Base-by-base conservation (phyloP, 352 stramenopile species). In the Globisporangium polare region DNA sequence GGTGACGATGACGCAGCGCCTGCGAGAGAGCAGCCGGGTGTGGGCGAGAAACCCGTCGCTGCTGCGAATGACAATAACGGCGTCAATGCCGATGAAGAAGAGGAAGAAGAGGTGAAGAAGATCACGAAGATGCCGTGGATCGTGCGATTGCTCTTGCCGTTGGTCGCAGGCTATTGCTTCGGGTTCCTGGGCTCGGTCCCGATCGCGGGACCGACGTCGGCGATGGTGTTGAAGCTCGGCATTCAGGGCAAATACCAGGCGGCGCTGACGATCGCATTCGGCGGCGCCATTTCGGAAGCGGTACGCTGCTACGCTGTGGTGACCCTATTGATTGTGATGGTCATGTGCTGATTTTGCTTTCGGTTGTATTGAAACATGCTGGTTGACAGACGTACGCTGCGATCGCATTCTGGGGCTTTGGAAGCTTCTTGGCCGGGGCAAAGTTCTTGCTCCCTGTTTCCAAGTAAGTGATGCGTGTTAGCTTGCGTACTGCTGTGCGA, bases 381-480 rank as follows among this genome's bases (percentile, higher is more conserved):
- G 18, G 20, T 17, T 18, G 20, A 2, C 54, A 94, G 87, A 94
- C 86, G 37, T 96, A 96, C 50, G 88, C 88, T 13, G 86, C 83
- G 1, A 89, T 96, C 39, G 88, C 88, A 46, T 96, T 95, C 51
- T 96, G 88, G 88, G 88, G 88, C 22, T 96, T 96, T 72, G 88
- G 88, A 2, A 95, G 86, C 65, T 95, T 96, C 55, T 67, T 96
- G 35, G 86, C 85, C 1, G 86, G 88, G 8, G 78, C 84, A 37
- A 92, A 92, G 60, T 94, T 89, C 61, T 59, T 96, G 17, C 47
- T 96, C 15, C 88, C 88, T 9, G 66, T 92, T 6, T 94, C 88
- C 57, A 95, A 96, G 88, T 96, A 79, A 31, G 83, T 33, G 13
- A 37, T 29, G 27, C 62, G 7, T 29, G 27, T 12, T 58, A 26